Evolutionary conservation across 345 rosid genomes (phyloP), one percentile per base, ranked within the genome.

Genomic region (Boechera retrofracta): DNA sequence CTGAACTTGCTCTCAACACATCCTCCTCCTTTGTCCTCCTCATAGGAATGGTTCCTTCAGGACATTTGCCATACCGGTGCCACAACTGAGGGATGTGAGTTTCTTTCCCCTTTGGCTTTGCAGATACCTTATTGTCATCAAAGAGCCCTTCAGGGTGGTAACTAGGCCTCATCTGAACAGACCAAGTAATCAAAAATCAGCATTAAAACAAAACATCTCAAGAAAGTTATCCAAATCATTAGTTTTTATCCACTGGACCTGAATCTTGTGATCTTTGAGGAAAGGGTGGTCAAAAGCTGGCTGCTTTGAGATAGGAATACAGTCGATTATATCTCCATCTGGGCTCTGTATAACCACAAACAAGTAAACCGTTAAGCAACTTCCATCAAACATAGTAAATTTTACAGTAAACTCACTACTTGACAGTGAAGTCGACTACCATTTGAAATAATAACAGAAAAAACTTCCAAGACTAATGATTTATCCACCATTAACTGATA

Each of bases 261-360:
- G 98, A 76, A 94, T 92, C 84, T 89, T 89, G 87, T 94, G 98
- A 79, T 94, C 97, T 80, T 89, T 94, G 66, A 92, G 93, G 83
- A 64, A 92, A 66, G 97, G 97, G 69, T 94, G 98, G 81, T 94
- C 98, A 51, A 94, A 90, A 77, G 98, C 97, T 24, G 98, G 97
- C 81, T 94, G 98, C 72, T 88, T 82, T 77, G 96, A 69, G 58
- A 94, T 87, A 76, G 78, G 91, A 77, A 94, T 89, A 82, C 98
- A 94, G 74, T 94, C 98, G 24, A 94, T 92, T 21, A 76, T 73
- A 77, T 89, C 93, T 49, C 93, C 93, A 82, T 89, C 93, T 36
- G 88, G 86, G 45, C 93, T 89, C 89, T 89, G 87, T 64, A 62
- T 38, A 67, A 74, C 63, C 63, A 11, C 42, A 56, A 72, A 70